Conservation (phyloP, 768 basidiomycete species). For the Boletus sp. region DNA sequence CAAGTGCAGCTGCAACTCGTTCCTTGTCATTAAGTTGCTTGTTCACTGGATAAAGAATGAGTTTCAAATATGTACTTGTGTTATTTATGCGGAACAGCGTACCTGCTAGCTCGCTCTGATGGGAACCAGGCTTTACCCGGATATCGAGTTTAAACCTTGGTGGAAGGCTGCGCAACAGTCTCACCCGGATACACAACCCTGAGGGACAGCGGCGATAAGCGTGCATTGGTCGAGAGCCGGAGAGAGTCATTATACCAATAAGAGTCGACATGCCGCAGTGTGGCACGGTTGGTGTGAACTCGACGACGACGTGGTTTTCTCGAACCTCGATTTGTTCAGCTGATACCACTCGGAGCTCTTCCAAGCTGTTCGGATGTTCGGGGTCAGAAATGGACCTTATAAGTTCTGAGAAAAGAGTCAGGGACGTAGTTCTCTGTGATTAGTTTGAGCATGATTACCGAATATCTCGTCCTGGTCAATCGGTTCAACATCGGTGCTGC, state of each 20-base stretch:
- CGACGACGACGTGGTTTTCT: conserved; percentile 72
- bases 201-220: not conserved
- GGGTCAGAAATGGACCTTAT: conserved; percentile 92
- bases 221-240: not conserved
- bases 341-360: conserved; percentile 94
- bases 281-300: conserved; percentile 96
- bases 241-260: conserved; percentile 55
- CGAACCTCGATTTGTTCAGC: conserved; percentile 71
- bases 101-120: conserved; percentile 93
- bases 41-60: conserved; percentile 59
- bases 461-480: conserved; percentile 94
- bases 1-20: conserved; percentile 93
- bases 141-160: conserved; percentile 95
- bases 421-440: not conserved
- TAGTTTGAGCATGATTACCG: conserved; percentile 44
- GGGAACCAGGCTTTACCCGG: conserved; percentile 87
- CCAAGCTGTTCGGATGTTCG: conserved; percentile 90
- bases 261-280: conserved; percentile 97
- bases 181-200: conserved; percentile 92
- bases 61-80: not conserved
- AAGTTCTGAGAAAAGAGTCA: conserved; percentile 55
- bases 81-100: conserved; percentile 21
- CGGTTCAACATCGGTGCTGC: conserved; percentile 46
- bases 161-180: conserved; percentile 85
- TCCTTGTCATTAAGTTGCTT: conserved; percentile 99